These are phyloP conservation scores for Monilinia fructigena DNA, from an alignment of 2,329 filamentous ascomycete species.

Conservation along the genomic window DNA sequence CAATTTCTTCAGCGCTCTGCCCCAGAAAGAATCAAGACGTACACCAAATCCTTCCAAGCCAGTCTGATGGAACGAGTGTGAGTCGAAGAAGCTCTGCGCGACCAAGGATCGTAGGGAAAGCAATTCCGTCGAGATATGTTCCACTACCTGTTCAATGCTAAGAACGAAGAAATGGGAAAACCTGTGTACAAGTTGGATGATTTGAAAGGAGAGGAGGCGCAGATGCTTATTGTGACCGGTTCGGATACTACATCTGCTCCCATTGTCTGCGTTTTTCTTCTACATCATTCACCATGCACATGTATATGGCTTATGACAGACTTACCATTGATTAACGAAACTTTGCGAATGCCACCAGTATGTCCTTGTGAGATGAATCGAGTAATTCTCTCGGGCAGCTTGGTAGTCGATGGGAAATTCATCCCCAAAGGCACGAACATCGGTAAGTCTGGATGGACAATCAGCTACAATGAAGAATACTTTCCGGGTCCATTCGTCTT, in stretches of 20 bases:
- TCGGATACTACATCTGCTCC: no score
- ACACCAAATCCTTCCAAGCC: background rate
- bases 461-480: conserved; percentile 47
- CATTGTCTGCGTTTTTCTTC: no score
- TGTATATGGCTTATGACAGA: no score
- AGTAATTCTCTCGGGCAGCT: conserved; percentile 28
- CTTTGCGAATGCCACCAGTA: background rate
- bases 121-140: no score
- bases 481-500: conserved; percentile 45
- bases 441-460: conserved; percentile 46
- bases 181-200: no score
- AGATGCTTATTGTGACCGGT: no score
- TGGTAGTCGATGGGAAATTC: conserved; percentile 34
- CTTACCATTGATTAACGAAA: background rate
- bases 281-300: no score
- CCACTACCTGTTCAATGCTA: no score
- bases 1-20: background rate
- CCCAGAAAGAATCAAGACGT: background rate
- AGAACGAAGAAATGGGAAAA: no score
- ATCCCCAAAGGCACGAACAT: conserved; percentile 46
- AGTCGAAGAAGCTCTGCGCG: background rate
- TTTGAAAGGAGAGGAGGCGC: no score
- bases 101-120: no score
- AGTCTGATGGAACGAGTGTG: background rate
- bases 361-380: conserved; percentile 16